phyloP scores from a whole-genome alignment of 768 basidiomycete genomes.

The Panus rudis region DNA sequence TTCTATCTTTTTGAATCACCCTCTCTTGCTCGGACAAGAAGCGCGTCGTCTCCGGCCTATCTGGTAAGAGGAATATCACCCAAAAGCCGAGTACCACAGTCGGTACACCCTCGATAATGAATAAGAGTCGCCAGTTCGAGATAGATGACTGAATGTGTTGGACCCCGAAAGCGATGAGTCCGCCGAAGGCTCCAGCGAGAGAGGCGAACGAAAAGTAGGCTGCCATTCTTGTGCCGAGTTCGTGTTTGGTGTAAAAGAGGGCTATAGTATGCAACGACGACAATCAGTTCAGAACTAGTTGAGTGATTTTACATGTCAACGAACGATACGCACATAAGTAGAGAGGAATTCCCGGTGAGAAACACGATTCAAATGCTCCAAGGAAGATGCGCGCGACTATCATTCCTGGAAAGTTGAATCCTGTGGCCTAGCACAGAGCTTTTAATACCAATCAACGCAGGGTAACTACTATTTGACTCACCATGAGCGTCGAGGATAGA shows the following conservation, averaged over 20 bases:
- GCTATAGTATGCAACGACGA: constrained; percentile 33
- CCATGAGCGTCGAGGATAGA: constrained; percentile 63
- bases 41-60: constrained; percentile 63
- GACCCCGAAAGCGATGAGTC: constrained; percentile 73
- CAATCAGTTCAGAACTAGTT: neutral
- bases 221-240: constrained; percentile 69
- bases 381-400: constrained; percentile 52
- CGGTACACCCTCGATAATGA: constrained; percentile 73
- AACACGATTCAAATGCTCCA: constrained; percentile 72
- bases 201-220: constrained; percentile 84
- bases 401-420: constrained; percentile 54
- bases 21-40: constrained; percentile 47
- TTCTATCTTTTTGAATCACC: constrained; percentile 56
- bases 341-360: constrained; percentile 70
- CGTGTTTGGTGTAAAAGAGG: constrained; percentile 68
- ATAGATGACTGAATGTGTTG: constrained; percentile 49
- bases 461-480: constrained; percentile 22
- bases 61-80: constrained; percentile 51
- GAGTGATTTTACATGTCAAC: neutral
- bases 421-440: constrained; percentile 44
- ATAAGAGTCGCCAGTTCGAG: constrained; percentile 55
- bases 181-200: constrained; percentile 79
- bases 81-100: constrained; percentile 56
- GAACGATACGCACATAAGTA: constrained; percentile 56
- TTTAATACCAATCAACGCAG: neutral